These are phyloP conservation scores for Brassica balearica DNA, from an alignment of 441 rosid genomes.

Conservation along the genomic window DNA sequence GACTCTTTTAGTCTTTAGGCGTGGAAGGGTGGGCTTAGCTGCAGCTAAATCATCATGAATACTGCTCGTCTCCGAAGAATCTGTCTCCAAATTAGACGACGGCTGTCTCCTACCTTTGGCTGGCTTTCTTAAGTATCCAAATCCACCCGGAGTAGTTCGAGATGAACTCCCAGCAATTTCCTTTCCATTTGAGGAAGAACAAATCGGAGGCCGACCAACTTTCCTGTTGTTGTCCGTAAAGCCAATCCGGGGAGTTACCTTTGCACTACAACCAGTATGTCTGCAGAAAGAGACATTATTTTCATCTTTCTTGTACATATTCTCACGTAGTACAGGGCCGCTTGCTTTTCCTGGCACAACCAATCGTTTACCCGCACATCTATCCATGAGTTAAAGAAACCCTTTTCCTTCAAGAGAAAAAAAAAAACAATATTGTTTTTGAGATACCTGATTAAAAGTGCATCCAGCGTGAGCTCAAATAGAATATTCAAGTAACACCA, in stretches of 20 bases:
- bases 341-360: slow-evolving; percentile 57
- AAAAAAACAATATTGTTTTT: background rate
- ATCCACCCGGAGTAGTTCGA: slow-evolving; percentile 35
- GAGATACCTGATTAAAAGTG: background rate
- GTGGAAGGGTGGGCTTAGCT: slow-evolving; percentile 16
- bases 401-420: slow-evolving; percentile 13
- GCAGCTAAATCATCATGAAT: slow-evolving; percentile 50
- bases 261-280: slow-evolving; percentile 70
- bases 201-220: slow-evolving; percentile 42
- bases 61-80: slow-evolving; percentile 69
- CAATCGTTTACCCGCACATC: slow-evolving; percentile 61
- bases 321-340: slow-evolving; percentile 64
- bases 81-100: slow-evolving; percentile 54
- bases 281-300: slow-evolving; percentile 64
- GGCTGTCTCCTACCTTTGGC: slow-evolving; percentile 53
- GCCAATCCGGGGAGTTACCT: slow-evolving; percentile 47
- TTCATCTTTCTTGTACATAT: slow-evolving; percentile 53
- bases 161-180: slow-evolving; percentile 80
- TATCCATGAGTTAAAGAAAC: slow-evolving; percentile 62
- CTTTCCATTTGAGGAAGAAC: slow-evolving; percentile 51
- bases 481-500: slow-evolving; percentile 26
- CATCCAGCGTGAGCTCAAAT: slow-evolving; percentile 5
- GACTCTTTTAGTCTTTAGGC: slow-evolving; percentile 32
- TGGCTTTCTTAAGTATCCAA: slow-evolving; percentile 43
- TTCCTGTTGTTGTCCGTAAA: slow-evolving; percentile 54